Base-by-base conservation (phyloP, 2,329 filamentous ascomycete genomes). In the Colletotrichum scovillei region DNA sequence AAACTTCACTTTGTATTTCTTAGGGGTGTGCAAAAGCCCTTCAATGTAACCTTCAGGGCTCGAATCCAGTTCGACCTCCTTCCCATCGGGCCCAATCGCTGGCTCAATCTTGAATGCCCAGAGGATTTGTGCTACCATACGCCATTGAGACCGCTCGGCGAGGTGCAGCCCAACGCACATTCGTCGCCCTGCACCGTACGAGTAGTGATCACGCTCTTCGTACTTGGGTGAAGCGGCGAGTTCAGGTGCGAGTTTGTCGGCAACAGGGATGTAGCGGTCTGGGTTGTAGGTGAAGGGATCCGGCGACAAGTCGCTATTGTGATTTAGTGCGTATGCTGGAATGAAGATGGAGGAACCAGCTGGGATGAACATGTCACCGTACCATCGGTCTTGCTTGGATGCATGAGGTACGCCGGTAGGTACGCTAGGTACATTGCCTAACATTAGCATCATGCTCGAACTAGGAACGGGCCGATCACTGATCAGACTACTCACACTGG, bases 121-220 rank as follows among this genome's bases (percentile, higher is more conserved):
- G 0, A 90, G 74, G 0, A 86, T 64, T 67, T 82, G 82, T 0
- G 84, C 78, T 16, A 84, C 78, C 46, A 76, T 78, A 0, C 83
- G 56, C 70, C 81, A 84, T 22, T 88, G 77, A 28, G 80, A 85
- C 5, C 85, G 81, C 77, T 88, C 86, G 2, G 86, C 85, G 5
- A 89, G 80, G 69, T 88, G 85, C 14, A 87, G 85, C 0, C 87
- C 87, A 0, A 83, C 83, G 73, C 87, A 88, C 28, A 88, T 83
- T 7, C 87, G 82, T 1, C 87, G 81, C 1, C 86, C 86, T 14
- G 80, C 82, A 5, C 86, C 86, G 76, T 87, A 88, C 3, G 80
- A 80, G 73, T 85, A 88, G 75, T 88, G 86, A 71, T 85, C 83
- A 8, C 83, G 80, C 6, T 74, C 69, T 11, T 68, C 62, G 19